These are phyloP conservation scores for Lithocarpus polystachyus DNA, from an alignment of 306 rosid genomes.

Conservation along the genomic window DNA sequence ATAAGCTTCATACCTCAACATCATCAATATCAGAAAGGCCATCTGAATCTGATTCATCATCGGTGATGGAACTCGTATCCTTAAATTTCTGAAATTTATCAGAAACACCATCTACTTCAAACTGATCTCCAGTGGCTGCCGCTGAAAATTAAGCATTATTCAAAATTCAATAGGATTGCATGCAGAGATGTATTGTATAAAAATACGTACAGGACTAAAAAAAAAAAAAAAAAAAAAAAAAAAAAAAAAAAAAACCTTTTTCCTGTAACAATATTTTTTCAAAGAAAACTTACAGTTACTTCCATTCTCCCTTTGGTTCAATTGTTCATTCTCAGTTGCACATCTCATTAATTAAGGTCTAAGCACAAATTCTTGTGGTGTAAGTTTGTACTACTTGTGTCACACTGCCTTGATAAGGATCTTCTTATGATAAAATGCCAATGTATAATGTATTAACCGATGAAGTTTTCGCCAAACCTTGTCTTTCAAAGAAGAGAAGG, in stretches of 20 bases:
- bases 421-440: too few relatives aligned
- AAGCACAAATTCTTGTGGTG: too few relatives aligned
- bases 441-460: too few relatives aligned
- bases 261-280: neutral
- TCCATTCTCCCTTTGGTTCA: neutral
- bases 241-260: neutral
- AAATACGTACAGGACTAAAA: neutral
- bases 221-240: too few relatives aligned
- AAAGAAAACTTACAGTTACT: neutral
- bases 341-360: too few relatives aligned
- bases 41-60: constrained; percentile 47
- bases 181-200: neutral
- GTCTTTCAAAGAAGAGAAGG: too few relatives aligned
- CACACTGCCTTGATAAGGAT: too few relatives aligned
- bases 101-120: constrained; percentile 1
- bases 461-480: too few relatives aligned
- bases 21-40: constrained; percentile 65
- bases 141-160: neutral
- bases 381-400: too few relatives aligned
- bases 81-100: constrained; percentile 12
- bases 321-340: too few relatives aligned
- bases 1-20: constrained; percentile 37
- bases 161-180: neutral
- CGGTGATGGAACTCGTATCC: constrained; percentile 19
- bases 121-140: neutral